Evolutionary conservation across 805 yeast species (phyloP).

Genomic region (Candida orba): DNA sequence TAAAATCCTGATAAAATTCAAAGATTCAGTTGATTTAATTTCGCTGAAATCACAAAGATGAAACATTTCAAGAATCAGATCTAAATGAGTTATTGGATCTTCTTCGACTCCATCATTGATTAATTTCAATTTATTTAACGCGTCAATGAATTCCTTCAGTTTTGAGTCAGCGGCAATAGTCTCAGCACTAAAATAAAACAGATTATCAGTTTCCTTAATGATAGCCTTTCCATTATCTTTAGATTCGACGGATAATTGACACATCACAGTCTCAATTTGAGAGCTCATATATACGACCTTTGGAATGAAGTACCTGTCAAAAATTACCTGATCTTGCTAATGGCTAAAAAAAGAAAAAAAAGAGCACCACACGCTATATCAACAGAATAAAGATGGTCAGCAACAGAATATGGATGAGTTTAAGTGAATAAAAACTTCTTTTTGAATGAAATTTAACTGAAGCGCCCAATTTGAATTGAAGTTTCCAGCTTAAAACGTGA

Average conservation of each 20-base stretch:
- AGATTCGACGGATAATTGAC: background rate
- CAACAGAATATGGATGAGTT: too few species aligned
- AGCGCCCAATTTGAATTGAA: too few species aligned
- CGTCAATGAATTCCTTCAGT: background rate
- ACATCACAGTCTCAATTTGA: background rate
- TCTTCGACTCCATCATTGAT: slow-evolving; percentile 4
- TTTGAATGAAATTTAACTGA: too few species aligned
- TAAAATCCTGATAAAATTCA: slow-evolving; percentile 6
- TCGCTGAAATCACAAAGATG: slow-evolving; percentile 1
- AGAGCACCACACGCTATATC: too few species aligned
- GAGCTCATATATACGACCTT: background rate
- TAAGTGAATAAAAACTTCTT: too few species aligned
- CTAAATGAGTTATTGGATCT: background rate
- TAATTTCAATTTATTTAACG: slow-evolving; percentile 10
- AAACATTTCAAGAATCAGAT: background rate
- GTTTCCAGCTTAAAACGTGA: too few species aligned
- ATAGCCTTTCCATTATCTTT: background rate
- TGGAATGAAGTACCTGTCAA: too few species aligned
- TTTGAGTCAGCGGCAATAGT: background rate
- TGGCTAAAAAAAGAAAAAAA: too few species aligned
- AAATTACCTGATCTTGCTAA: too few species aligned
- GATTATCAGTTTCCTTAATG: background rate
- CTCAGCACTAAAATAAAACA: background rate
- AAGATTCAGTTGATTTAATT: background rate
- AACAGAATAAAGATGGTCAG: too few species aligned